Evolutionary conservation across 2,329 filamentous ascomycete species (phyloP).

Genomic region (Penicillium olsonii): DNA sequence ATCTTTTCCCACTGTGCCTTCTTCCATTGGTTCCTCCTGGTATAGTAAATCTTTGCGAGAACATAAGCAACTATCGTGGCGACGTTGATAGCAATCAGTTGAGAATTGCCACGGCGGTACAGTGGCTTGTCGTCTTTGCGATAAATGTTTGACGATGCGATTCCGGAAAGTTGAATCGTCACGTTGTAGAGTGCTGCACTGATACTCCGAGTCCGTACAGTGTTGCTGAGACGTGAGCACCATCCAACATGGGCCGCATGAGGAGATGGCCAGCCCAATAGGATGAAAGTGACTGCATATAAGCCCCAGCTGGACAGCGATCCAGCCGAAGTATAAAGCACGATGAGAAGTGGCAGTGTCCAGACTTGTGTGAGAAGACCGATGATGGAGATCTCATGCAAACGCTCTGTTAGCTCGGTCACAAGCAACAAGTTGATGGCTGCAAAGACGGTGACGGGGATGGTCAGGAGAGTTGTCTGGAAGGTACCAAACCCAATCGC

Average conservation of each 20-base stretch:
- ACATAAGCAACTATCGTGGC: conserved; percentile 54
- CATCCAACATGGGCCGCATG: conserved; percentile 53
- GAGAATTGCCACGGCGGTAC: conserved; percentile 39
- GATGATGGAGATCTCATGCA: conserved; percentile 49
- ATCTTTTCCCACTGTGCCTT: conserved; percentile 48
- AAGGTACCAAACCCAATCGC: conserved; percentile 19
- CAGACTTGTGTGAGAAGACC: conserved; percentile 53
- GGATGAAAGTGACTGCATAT: conserved; percentile 39
- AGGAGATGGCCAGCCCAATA: conserved; percentile 17
- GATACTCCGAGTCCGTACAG: conserved; percentile 52
- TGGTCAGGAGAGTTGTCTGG: conserved; percentile 26
- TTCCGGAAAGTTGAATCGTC: conserved; percentile 42
- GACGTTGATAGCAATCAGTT: conserved; percentile 51
- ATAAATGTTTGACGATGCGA: conserved; percentile 52
- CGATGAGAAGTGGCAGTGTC: conserved; percentile 53
- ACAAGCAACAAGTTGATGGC: conserved; percentile 31
- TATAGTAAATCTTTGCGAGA: conserved; percentile 35
- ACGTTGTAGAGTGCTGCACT: conserved; percentile 55
- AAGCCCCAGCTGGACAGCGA: conserved; percentile 45
- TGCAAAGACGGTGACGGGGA: conserved; percentile 47
- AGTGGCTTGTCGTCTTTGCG: conserved; percentile 56
- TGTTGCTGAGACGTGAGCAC: conserved; percentile 52
- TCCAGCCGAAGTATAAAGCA: conserved; percentile 40
- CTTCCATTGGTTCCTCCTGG: conserved; percentile 33
- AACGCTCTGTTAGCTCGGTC: conserved; percentile 29